phyloP scores from a whole-genome alignment of 2,329 filamentous ascomycete species.

The Pestalotiopsis sp. region DNA sequence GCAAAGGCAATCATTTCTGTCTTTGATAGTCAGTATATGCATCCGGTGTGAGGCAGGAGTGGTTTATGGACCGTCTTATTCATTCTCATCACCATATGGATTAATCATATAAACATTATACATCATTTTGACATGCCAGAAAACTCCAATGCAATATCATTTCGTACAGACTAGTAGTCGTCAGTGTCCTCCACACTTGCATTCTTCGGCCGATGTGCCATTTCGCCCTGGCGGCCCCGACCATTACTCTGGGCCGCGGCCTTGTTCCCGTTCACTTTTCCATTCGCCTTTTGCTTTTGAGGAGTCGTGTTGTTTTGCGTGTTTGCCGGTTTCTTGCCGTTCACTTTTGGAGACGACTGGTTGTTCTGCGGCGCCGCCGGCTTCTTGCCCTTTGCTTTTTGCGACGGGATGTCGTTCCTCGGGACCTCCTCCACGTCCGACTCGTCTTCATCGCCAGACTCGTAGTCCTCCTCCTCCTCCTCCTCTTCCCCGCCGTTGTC shows the following conservation, averaged over 20 bases:
- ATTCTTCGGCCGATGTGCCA: neutral
- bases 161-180: neutral
- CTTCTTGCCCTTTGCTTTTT: neutral
- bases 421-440: neutral
- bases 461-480: neutral
- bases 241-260: neutral
- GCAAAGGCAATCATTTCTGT: too few species aligned
- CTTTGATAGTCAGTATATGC: too few species aligned
- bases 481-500: neutral
- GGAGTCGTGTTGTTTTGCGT: neutral
- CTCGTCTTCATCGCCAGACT: neutral
- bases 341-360: neutral
- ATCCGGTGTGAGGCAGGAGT: too few species aligned
- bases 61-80: neutral
- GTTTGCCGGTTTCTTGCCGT: neutral
- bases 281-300: conserved; percentile 1
- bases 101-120: neutral
- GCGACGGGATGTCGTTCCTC: neutral
- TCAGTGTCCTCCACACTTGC: neutral
- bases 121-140: neutral
- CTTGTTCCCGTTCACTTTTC: neutral
- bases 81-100: neutral
- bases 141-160: neutral
- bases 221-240: neutral
- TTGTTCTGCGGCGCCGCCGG: neutral